A percentile compares a stretch with the other conserved stretches of the same genome.
Conservation (phyloP, 345 rosid species). For the Crucihimalaya himalaica region DNA sequence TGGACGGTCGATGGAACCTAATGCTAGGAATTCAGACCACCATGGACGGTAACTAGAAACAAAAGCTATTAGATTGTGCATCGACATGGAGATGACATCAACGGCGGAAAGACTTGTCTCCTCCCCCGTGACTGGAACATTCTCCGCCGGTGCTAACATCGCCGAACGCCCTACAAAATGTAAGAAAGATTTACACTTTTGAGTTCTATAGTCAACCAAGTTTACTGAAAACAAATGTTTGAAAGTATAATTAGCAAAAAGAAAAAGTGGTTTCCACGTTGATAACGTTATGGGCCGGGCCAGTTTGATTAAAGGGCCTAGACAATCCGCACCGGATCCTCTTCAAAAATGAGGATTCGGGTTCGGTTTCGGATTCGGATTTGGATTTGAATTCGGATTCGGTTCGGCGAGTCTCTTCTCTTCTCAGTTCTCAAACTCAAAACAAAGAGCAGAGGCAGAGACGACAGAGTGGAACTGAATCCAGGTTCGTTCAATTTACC, state of each 20-base stretch:
- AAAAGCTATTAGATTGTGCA: constrained; percentile 45
- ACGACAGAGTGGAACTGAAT: constrained; percentile 3
- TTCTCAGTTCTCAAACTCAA: background rate
- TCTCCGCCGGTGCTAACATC: constrained; percentile 28
- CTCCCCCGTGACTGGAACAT: constrained; percentile 3
- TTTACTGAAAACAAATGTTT: background rate
- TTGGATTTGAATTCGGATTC: no score
- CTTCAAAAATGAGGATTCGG: no score
- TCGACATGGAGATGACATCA: constrained; percentile 44
- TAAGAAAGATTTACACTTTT: background rate
- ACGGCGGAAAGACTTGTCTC: constrained; percentile 21
- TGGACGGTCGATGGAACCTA: constrained; percentile 38
- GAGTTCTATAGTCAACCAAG: constrained; percentile 23
- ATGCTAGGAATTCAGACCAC: constrained; percentile 49
- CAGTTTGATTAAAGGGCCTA: background rate
- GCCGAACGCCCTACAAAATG: background rate
- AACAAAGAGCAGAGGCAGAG: background rate
- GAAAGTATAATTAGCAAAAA: background rate
- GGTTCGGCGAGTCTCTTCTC: constrained; percentile 17
- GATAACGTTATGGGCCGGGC: background rate
- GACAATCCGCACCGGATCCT: background rate
- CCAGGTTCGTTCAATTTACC: constrained; percentile 1
- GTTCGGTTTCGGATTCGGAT: background rate
- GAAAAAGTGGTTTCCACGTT: constrained; percentile 24
- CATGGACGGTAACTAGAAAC: constrained; percentile 52